Evolutionary conservation across 1,139 yeast genomes (phyloP).

Genomic region (Hyphopichia pseudoburtonii): DNA sequence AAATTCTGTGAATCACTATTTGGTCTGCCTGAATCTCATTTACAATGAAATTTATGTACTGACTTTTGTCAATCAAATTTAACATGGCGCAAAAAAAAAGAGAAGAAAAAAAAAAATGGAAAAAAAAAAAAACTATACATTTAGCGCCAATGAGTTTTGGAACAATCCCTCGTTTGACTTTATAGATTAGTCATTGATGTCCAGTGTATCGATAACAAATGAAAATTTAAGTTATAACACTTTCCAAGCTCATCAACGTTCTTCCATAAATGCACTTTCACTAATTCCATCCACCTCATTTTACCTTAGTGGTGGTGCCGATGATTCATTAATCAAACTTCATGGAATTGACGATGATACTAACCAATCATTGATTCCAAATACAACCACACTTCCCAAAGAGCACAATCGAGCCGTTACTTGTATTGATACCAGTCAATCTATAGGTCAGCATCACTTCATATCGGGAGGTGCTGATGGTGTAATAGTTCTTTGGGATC

Average conservation of each 20-base stretch:
- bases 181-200: no score
- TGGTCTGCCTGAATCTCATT: no score
- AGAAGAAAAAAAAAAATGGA: no score
- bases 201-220: no score
- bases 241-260: slow-evolving; percentile 6
- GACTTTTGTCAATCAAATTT: no score
- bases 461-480: slow-evolving; percentile 11
- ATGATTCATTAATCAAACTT: slow-evolving; percentile 18
- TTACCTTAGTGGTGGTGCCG: slow-evolving; percentile 25
- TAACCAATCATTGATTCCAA: slow-evolving; percentile 5
- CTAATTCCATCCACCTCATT: slow-evolving; percentile 18
- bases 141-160: no score
- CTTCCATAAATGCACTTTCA: slow-evolving; percentile 22
- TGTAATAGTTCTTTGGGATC: slow-evolving; percentile 15
- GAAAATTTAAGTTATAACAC: no score
- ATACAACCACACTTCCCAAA: slow-evolving; percentile 18
- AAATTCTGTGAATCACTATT: no score
- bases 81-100: no score
- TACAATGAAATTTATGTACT: no score
- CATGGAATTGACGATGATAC: slow-evolving; percentile 13
- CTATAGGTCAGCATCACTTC: slow-evolving; percentile 5
- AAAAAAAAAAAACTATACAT: no score
- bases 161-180: no score
- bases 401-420: slow-evolving; percentile 19
- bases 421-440: slow-evolving; percentile 15